Base-by-base conservation (phyloP, 345 rosid species). In the Corchorus olitorius region DNA sequence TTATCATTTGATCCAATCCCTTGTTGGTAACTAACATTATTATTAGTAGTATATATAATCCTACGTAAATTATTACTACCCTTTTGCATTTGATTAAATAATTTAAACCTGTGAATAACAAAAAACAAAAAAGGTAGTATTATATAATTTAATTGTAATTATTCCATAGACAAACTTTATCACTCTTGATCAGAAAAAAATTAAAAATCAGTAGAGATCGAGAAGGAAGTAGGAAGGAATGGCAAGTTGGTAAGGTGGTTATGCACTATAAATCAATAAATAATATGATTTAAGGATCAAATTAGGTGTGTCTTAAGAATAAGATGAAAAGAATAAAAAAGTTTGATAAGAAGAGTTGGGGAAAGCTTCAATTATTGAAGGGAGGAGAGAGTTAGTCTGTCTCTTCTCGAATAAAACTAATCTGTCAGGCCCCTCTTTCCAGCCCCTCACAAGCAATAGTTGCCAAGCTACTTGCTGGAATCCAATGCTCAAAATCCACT, bases 291-390 rank as follows among this genome's bases (percentile, higher is more conserved):
- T 55, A 19, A 12, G 19, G 58, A 82, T 80, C 81, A 78, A 59
- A 78, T 76, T 78, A 80, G 87, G 78, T 84, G 85, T 73, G 68
- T 27, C 27, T 64, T 27, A 70, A 27, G 17, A 20, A 62, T 37
- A 14, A 75, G 64, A n/a, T 66, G 56, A 52, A 43, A 41, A 56
- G 52, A 50, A 37, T 0, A 6, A 16, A 56, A 56, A 56, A 6
- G 20, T 4, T 6, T 50, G 41, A 50, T 0, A n/a, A 50, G 0
- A 8, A 17, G 56, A 13, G 58, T 53, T 39, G 70, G 59, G 43
- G 76, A 65, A 46, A 77, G 67, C 19, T 77, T 82, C 80, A 84
- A 87, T 83, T 75, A 87, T 79, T 84, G 80, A n/a, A 37, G 49
- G 65, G 61, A 70, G n/a, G 80, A 75, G 70, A 58, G 54, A 27